Evolutionary conservation across 345 rosid genomes (phyloP).

Genomic region (Aquilaria sinensis): DNA sequence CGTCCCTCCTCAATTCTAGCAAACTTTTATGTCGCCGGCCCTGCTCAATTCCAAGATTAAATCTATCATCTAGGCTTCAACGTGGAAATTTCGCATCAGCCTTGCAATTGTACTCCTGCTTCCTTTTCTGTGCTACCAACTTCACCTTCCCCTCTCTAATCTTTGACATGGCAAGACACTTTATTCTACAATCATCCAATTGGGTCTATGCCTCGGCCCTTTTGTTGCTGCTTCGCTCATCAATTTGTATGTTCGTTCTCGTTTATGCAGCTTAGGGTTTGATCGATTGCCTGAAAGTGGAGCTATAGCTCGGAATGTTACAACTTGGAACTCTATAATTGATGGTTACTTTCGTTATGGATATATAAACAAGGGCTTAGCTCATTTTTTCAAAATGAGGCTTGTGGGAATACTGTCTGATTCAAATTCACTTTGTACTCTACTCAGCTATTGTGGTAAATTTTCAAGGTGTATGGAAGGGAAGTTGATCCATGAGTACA

Average conservation of each 20-base stretch:
- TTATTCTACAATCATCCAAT: conserved; percentile 38
- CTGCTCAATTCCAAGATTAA: conserved; percentile 37
- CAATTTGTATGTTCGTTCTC: conserved; percentile 53
- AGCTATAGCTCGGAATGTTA: conserved; percentile 30
- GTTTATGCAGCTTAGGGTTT: conserved; percentile 53
- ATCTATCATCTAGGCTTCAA: conserved; percentile 18
- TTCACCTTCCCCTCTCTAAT: conserved; percentile 59
- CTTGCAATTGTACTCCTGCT: conserved; percentile 36
- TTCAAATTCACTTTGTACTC: conserved; percentile 50
- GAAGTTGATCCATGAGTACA: conserved; percentile 58
- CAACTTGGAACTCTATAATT: conserved; percentile 66
- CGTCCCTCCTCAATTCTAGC: too few relatives aligned
- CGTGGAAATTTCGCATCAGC: conserved; percentile 39
- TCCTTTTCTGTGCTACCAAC: conserved; percentile 28
- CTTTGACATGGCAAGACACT: conserved; percentile 44
- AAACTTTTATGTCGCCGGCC: conserved; percentile 18
- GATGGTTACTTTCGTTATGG: conserved; percentile 55
- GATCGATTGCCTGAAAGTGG: conserved; percentile 38
- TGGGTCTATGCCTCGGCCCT: conserved; percentile 43
- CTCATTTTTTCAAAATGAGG: conserved; percentile 52
- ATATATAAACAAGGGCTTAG: conserved; percentile 32
- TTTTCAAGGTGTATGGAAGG: conserved; percentile 30
- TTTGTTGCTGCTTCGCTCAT: conserved; percentile 60
- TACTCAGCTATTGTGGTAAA: conserved; percentile 38
- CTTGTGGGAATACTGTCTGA: conserved; percentile 51